A percentile compares a stretch with the other conserved stretches of the same genome.
These are phyloP conservation scores for Farysia itapuensis DNA, from an alignment of 1,284 basidiomycete species.

Conservation along the genomic window DNA sequence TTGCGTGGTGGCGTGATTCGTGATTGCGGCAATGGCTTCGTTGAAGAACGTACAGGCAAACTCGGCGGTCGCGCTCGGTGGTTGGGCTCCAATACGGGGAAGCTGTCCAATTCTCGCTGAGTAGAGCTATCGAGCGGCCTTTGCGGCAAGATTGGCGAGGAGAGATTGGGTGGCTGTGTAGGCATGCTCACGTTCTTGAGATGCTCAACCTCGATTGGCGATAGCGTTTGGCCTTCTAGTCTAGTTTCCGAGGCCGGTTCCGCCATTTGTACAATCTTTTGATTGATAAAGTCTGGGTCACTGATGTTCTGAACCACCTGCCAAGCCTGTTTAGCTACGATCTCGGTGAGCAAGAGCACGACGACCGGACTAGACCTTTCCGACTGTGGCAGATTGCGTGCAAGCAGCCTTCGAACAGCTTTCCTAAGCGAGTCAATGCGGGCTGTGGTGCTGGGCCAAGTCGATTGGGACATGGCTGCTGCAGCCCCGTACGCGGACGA, in stretches of 20 bases:
- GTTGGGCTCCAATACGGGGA: background rate
- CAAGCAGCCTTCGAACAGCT: conserved; percentile 40
- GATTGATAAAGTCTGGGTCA: conserved; percentile 51
- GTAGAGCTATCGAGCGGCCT: background rate
- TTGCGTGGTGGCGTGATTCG: conserved; percentile 16
- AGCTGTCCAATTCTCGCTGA: background rate
- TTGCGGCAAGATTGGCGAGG: background rate
- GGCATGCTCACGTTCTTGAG: conserved; percentile 17
- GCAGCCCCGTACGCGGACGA: background rate
- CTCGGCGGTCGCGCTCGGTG: background rate
- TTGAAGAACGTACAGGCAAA: background rate
- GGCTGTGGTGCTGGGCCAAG: conserved; percentile 39
- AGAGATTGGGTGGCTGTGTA: conserved; percentile 2
- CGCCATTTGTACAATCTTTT: conserved; percentile 43
- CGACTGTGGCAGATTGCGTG: conserved; percentile 27
- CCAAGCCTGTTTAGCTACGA: conserved; percentile 48
- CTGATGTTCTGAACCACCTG: conserved; percentile 44
- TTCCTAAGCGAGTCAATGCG: conserved; percentile 40
- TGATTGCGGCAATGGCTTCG: background rate
- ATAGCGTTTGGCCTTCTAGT: conserved; percentile 25
- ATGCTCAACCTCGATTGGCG: conserved; percentile 24
- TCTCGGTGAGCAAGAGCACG: conserved; percentile 40
- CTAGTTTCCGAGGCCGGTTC: conserved; percentile 37
- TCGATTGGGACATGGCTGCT: conserved; percentile 10
- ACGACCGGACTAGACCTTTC: conserved; percentile 40